These are phyloP conservation scores for Naganishia sp. DNA, from an alignment of 1,284 basidiomycete genomes.

Conservation along the genomic window DNA sequence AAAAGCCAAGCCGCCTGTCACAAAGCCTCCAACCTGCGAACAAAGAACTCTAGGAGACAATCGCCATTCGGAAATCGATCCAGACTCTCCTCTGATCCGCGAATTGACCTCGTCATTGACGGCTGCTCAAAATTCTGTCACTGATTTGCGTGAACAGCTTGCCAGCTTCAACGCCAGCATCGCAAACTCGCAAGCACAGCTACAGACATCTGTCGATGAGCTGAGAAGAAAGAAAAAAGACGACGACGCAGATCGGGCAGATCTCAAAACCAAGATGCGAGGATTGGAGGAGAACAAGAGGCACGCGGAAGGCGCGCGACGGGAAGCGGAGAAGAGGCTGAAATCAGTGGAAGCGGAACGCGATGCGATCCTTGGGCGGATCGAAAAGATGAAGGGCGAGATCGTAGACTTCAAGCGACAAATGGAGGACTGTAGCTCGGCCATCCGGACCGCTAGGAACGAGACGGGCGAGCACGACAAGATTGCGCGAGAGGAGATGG, in stretches of 20 bases:
- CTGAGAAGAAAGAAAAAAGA: conserved; percentile 74
- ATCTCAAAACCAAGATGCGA: conserved; percentile 79
- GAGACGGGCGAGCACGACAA: conserved; percentile 42
- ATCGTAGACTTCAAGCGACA: conserved; percentile 64
- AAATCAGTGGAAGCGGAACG: conserved; percentile 67
- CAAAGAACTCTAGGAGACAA: conserved; percentile 46
- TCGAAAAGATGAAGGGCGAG: conserved; percentile 68
- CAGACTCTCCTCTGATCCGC: conserved; percentile 64
- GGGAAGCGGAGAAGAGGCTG: conserved; percentile 84
- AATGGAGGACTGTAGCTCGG: conserved; percentile 54
- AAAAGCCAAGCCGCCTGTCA: conserved; percentile 28
- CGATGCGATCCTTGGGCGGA: conserved; percentile 66
- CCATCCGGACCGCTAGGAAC: conserved; percentile 44
- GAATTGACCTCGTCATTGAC: conserved; percentile 77
- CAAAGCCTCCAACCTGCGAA: conserved; percentile 38
- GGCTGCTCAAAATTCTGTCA: conserved; percentile 64
- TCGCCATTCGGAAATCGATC: conserved; percentile 14
- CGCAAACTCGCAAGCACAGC: conserved; percentile 63
- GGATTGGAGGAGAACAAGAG: conserved; percentile 83
- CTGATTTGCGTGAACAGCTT: conserved; percentile 76
- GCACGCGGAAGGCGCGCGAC: conserved; percentile 70
- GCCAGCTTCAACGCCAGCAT: conserved; percentile 66
- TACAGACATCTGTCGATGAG: conserved; percentile 72
- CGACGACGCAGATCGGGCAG: conserved; percentile 75
- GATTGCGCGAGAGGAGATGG: conserved; percentile 60